Evolutionary conservation across 2,329 filamentous ascomycete genomes (phyloP).

Genomic region (Aspergillus ochraceoroseus): DNA sequence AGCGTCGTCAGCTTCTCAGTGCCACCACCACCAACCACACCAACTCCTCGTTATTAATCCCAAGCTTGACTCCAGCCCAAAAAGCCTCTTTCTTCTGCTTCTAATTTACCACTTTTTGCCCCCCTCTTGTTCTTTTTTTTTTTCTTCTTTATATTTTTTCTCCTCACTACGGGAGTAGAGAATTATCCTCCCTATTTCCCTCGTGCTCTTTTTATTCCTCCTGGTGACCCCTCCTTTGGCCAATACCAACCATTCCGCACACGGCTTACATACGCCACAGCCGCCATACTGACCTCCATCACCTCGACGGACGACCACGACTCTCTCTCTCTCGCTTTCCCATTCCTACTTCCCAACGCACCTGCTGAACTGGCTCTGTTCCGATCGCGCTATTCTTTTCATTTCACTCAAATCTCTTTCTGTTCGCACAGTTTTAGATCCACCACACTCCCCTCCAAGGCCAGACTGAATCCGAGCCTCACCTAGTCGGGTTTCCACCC

Average conservation of each 20-base stretch:
- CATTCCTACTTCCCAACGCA: background rate
- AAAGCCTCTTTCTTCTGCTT: background rate
- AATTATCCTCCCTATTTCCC: conserved; percentile 5
- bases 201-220: conserved; percentile 1
- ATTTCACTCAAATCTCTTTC: background rate
- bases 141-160: conserved; percentile 12
- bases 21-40: conserved; percentile 2
- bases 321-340: background rate
- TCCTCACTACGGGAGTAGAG: no score
- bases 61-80: background rate
- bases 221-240: no score
- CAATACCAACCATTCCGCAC: conserved; percentile 16
- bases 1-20: conserved; percentile 3
- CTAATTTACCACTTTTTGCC: background rate
- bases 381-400: conserved; percentile 6
- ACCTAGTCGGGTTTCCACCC: conserved; percentile 6
- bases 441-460: background rate
- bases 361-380: conserved; percentile 11
- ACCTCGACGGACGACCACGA: conserved; percentile 8
- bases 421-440: background rate
- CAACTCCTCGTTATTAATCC: conserved; percentile 1
- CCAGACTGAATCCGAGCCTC: no score
- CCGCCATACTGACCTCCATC: conserved; percentile 9
- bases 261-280: conserved; percentile 21
- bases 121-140: conserved; percentile 11